Evolutionary conservation across 2,329 filamentous ascomycete genomes (phyloP), one percentile per base, ranked within the genome.

Genomic region (Nemania sp.): DNA sequence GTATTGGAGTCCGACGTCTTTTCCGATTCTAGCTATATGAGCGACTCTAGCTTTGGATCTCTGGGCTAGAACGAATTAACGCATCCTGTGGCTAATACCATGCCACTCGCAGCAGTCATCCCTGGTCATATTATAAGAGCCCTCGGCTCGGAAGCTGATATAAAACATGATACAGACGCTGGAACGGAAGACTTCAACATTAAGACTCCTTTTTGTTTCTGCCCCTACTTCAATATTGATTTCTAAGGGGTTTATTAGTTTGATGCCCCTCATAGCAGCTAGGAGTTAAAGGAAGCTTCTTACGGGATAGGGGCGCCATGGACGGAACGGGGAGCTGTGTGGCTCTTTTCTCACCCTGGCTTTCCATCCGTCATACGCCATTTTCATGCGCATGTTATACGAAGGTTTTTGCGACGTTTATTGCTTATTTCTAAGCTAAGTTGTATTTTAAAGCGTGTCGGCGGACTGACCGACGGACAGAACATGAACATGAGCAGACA

Each of bases 1-100:
- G 38, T 53, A 45, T 20, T 29, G 2, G 54, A 64, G 15, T 64
- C 45, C 6, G 59, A 67, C 8, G 38, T 54, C 13, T 8, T 15
- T 13, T 58, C 53, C 29, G 59, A 62, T 38, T 58, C 53, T 8
- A 67, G 59, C 47, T 67, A 41, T 24, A 53, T 35, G 58, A 62
- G 58, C 29, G 64, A 62, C 24, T 62, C 52, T 8, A 41, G 43
- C 51, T 35, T 45, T 24, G 58, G 53, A 1, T 18, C 3, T 38
- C 26, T 13, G 45, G 41, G 20, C 27, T 38, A 54, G 24, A 38
- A 6, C 15, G 1, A 2, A 3, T 20, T 38, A 29, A 41, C 41
- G 6, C 5, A 29, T 15, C 26, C 24, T 24, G 11, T 54, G 51
- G 27, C 3, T 35, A 2, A 43, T 43, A 15, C 11, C 32, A 61